phyloP scores from a whole-genome alignment of 345 rosid genomes.

The Crucihimalaya himalaica region DNA sequence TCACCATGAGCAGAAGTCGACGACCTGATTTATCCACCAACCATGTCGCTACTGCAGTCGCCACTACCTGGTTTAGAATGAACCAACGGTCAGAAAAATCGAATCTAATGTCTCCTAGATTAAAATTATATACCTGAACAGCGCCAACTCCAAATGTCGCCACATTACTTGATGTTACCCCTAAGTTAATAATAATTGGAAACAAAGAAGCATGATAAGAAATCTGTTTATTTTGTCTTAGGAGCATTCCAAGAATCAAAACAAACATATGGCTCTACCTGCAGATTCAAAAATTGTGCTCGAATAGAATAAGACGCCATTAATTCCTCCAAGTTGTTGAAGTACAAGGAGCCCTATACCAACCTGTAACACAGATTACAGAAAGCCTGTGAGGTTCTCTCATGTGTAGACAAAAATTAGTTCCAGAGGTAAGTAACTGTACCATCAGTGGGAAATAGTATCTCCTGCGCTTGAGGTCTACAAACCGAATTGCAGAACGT shows the following conservation, averaged over 20 bases:
- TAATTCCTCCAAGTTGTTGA: slow-evolving; percentile 93
- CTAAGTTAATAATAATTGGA: slow-evolving; percentile 37
- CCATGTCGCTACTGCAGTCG: slow-evolving; percentile 86
- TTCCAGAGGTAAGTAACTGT: slow-evolving; percentile 26
- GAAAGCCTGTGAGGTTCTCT: slow-evolving; percentile 9
- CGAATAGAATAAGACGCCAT: slow-evolving; percentile 93
- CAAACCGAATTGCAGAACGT: slow-evolving; percentile 72
- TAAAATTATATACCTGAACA: slow-evolving; percentile 64
- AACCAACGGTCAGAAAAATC: neutral
- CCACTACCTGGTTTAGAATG: slow-evolving; percentile 58
- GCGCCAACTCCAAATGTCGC: slow-evolving; percentile 83
- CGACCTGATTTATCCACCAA: slow-evolving; percentile 88
- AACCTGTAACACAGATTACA: slow-evolving; percentile 52
- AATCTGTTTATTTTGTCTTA: neutral
- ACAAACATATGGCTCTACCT: slow-evolving; percentile 48
- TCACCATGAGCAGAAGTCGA: slow-evolving; percentile 79
- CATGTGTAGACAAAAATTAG: neutral
- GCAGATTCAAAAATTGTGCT: slow-evolving; percentile 80
- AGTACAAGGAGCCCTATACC: slow-evolving; percentile 85
- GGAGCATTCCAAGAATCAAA: slow-evolving; percentile 14
- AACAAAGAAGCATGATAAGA: slow-evolving; percentile 13
- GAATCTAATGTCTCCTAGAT: neutral
- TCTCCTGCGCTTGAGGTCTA: slow-evolving; percentile 86
- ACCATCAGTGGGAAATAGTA: slow-evolving; percentile 96
- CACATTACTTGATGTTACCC: slow-evolving; percentile 64